Conservation (phyloP, 352 stramenopile species). For the Globisporangium orthogonon region DNA sequence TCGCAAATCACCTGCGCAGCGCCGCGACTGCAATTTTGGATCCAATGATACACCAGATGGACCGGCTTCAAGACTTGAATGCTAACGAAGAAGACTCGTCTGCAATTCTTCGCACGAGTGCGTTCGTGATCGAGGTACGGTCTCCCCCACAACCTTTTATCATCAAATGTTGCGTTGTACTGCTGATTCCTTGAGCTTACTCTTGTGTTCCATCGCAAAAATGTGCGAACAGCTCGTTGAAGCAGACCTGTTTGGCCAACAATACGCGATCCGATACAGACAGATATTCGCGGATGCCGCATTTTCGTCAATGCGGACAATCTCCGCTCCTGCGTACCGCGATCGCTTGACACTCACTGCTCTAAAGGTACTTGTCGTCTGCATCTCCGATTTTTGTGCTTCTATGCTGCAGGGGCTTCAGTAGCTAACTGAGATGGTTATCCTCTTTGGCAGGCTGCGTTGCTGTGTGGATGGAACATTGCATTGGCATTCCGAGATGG, state of each 20-base stretch:
- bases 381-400: constrained; percentile 5
- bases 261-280: not conserved
- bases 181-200: not conserved
- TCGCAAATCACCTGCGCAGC: constrained; percentile 17
- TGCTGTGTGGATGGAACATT: constrained; percentile 43
- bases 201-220: not conserved
- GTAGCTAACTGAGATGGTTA: not conserved
- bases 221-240: constrained; percentile 9
- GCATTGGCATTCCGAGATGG: constrained; percentile 28
- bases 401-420: constrained; percentile 3
- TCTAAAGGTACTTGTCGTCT: constrained; percentile 20
- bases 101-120: constrained; percentile 3
- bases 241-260: constrained; percentile 2
- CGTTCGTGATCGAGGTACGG: constrained; percentile 11
- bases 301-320: constrained; percentile 5
- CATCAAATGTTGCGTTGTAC: not conserved
- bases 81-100: constrained; percentile 1
- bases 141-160: not conserved
- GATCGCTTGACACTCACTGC: constrained; percentile 9
- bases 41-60: constrained; percentile 12
- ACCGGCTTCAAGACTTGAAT: not conserved
- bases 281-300: constrained; percentile 10
- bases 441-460: constrained; percentile 19
- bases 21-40: constrained; percentile 15
- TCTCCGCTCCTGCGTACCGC: constrained; percentile 2